Conservation (phyloP, 495 filamentous ascomycete genomes). For the Parmelia sp. region DNA sequence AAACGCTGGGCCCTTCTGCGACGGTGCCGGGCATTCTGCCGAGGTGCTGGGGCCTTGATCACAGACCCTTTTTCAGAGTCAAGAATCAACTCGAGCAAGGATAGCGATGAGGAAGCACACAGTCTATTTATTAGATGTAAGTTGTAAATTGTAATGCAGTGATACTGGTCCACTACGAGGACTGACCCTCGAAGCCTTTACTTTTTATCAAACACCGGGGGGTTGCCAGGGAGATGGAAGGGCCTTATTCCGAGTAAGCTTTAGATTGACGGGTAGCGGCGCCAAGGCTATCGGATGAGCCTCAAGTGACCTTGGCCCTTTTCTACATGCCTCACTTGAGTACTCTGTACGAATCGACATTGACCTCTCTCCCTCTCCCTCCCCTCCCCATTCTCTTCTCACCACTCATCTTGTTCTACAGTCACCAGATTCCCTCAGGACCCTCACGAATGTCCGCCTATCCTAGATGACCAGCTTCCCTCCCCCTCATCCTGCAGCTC, state of each 20-base stretch:
- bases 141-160: not conserved
- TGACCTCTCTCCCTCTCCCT: not conserved
- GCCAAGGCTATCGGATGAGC: conserved; percentile 1
- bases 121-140: no score
- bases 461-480: conserved; percentile 59
- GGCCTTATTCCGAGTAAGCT: not conserved
- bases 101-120: not conserved
- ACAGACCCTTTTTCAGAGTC: not conserved
- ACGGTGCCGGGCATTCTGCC: conserved; percentile 54
- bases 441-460: conserved; percentile 50
- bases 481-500: conserved; percentile 53
- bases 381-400: not conserved
- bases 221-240: not conserved
- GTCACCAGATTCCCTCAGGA: conserved; percentile 4
- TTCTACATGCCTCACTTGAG: conserved; percentile 1
- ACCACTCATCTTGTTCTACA: not conserved
- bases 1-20: conserved; percentile 57
- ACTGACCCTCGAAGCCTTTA: not conserved
- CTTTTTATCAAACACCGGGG: not conserved
- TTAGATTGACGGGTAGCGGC: not conserved
- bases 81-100: not conserved
- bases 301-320: not conserved
- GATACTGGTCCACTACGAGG: not conserved
- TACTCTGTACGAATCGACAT: not conserved
- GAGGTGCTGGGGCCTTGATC: not conserved